Evolutionary conservation across 2,329 filamentous ascomycete genomes (phyloP).

Genomic region (Zarea fungicola): DNA sequence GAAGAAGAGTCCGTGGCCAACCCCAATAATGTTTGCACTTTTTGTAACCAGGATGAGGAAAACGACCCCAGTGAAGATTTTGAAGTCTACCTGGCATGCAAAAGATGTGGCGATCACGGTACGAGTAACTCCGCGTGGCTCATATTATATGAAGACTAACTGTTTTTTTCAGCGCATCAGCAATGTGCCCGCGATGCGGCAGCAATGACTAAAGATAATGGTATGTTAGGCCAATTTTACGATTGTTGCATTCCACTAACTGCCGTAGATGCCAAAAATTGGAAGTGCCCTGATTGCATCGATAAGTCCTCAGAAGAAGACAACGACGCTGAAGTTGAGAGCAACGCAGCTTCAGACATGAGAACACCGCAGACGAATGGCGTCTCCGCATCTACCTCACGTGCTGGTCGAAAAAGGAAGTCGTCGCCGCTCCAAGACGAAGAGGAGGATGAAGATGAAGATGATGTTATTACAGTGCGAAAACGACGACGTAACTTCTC

Average conservation of each 20-base stretch:
- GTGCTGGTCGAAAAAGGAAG: conserved; percentile 78
- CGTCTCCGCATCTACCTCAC: conserved; percentile 69
- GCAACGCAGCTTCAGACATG: conserved; percentile 2
- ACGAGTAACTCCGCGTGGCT: conserved; percentile 17
- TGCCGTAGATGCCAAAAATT: conserved; percentile 35
- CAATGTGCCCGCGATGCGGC: conserved; percentile 10
- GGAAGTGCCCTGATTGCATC: conserved; percentile 49
- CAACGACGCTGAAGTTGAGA: conserved; percentile 27
- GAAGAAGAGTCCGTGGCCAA: conserved; percentile 35
- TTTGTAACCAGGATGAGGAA: conserved; percentile 78
- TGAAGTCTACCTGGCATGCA: conserved; percentile 72
- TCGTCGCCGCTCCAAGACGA: conserved; percentile 65
- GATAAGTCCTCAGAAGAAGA: conserved; percentile 25
- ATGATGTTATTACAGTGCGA: conserved; percentile 45
- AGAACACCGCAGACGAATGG: conserved; percentile 47
- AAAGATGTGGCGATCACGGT: conserved; percentile 78
- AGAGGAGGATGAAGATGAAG: conserved; percentile 53
- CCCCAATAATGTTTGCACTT: conserved; percentile 55
- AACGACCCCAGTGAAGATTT: conserved; percentile 77
- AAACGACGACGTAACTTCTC: conserved; percentile 49
- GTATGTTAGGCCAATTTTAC: background rate
- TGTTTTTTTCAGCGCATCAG: conserved; percentile 1
- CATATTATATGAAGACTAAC: conserved; percentile 12
- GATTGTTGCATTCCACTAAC: conserved; percentile 17
- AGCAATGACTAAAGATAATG: conserved; percentile 8